These are phyloP conservation scores for Nothophaeocryptopus gaeumannii DNA, from an alignment of 2,329 filamentous ascomycete species.

Conservation along the genomic window DNA sequence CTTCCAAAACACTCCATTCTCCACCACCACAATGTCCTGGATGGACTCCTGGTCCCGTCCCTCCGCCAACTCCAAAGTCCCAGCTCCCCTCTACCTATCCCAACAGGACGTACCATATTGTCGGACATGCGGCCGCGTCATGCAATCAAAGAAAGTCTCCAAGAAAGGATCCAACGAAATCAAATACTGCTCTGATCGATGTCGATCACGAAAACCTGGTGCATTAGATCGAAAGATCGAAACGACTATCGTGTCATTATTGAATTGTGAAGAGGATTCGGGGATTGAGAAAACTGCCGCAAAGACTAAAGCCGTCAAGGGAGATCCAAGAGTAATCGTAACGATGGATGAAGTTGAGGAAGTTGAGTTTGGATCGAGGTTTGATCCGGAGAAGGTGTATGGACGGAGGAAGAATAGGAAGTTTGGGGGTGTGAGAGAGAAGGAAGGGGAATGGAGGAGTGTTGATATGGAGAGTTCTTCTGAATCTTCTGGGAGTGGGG, in stretches of 20 bases:
- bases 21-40: constrained; percentile 41
- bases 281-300: constrained; percentile 34
- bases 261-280: constrained; percentile 36
- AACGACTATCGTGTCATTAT: constrained; percentile 44
- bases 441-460: constrained; percentile 41
- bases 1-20: not conserved
- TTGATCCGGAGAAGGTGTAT: constrained; percentile 47
- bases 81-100: constrained; percentile 48
- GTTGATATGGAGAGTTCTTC: constrained; percentile 43
- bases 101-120: constrained; percentile 54
- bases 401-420: constrained; percentile 48
- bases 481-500: not conserved
- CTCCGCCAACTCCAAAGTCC: constrained; percentile 25
- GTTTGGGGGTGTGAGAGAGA: constrained; percentile 39
- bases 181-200: constrained; percentile 59
- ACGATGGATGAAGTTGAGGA: constrained; percentile 51
- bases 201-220: constrained; percentile 47
- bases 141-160: constrained; percentile 32
- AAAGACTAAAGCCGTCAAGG: constrained; percentile 43
- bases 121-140: constrained; percentile 56
- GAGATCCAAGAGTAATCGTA: constrained; percentile 52
- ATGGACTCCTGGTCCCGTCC: constrained; percentile 44
- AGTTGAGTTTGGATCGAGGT: constrained; percentile 48
- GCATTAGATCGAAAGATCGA: constrained; percentile 53
- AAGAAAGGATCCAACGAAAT: constrained; percentile 35